phyloP scores from a whole-genome alignment of 768 basidiomycete species.

The Krasilnikovozyma curviuscula region DNA sequence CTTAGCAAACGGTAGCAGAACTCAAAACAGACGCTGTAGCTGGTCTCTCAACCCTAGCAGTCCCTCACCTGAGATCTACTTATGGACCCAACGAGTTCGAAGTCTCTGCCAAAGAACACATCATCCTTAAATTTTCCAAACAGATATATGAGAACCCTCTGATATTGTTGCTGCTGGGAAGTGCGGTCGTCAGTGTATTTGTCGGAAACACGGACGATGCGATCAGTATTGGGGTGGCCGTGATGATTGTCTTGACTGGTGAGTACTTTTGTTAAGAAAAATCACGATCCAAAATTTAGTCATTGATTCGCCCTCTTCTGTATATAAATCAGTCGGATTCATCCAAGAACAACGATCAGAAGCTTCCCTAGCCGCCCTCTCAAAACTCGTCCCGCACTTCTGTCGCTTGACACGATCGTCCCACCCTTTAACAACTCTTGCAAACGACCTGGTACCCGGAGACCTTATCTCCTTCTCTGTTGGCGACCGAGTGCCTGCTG shows the following conservation, averaged over 20 bases:
- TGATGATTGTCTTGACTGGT: constrained; percentile 86
- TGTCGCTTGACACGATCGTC: constrained; percentile 66
- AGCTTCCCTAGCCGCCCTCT: constrained; percentile 72
- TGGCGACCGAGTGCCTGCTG: constrained; percentile 85
- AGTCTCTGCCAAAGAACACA: constrained; percentile 58
- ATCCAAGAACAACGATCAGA: constrained; percentile 90
- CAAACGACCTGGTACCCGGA: constrained; percentile 90
- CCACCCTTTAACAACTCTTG: constrained; percentile 57
- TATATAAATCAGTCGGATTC: constrained; percentile 50
- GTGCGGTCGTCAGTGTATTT: constrained; percentile 66
- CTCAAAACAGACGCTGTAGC: constrained; percentile 43
- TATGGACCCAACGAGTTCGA: constrained; percentile 92
- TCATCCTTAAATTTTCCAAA: constrained; percentile 72
- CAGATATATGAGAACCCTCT: constrained; percentile 90
- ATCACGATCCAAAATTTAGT: neutral
- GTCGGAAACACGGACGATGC: constrained; percentile 97
- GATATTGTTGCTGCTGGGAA: constrained; percentile 73
- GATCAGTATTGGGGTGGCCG: constrained; percentile 74
- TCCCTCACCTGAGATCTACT: constrained; percentile 42
- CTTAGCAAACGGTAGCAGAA: constrained; percentile 51
- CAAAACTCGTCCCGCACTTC: constrained; percentile 72
- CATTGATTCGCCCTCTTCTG: too few species aligned
- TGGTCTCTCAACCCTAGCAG: constrained; percentile 45
- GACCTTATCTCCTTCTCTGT: constrained; percentile 76
- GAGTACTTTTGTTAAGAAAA: constrained; percentile 15